A percentile compares a stretch with the other conserved stretches of the same genome.
These are phyloP conservation scores for Lunasporangiospora selenospora DNA, from an alignment of 192 early-diverging fungal genomes.

Conservation along the genomic window DNA sequence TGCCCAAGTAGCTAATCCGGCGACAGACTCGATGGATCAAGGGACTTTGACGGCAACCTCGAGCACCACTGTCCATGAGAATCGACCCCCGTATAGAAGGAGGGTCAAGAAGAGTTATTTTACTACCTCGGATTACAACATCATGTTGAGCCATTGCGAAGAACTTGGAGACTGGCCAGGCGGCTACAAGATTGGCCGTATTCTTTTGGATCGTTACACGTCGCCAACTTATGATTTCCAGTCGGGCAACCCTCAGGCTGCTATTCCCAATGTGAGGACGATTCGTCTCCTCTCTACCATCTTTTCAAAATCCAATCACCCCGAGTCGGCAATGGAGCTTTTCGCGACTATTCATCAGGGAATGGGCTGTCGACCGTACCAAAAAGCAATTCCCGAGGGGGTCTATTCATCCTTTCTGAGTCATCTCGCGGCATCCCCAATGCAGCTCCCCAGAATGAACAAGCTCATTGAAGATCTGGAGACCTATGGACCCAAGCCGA, in stretches of 20 bases:
- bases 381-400: constrained; percentile 17
- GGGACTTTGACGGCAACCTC: neutral
- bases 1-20: neutral
- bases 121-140: constrained; percentile 19
- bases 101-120: too few relatives aligned
- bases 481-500: constrained; percentile 16
- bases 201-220: constrained; percentile 13
- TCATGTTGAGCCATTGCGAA: constrained; percentile 11
- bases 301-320: neutral
- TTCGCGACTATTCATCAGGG: constrained; percentile 1
- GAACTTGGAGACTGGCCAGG: constrained; percentile 12
- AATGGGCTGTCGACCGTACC: constrained; percentile 11
- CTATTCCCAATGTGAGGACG: constrained; percentile 19
- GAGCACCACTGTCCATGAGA: neutral
- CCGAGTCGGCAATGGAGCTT: neutral
- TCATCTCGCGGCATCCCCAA: neutral
- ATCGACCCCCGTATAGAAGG: too few relatives aligned
- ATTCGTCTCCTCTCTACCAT: constrained; percentile 7
- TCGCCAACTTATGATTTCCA: constrained; percentile 16
- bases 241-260: neutral
- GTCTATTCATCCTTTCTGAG: constrained; percentile 8
- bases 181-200: constrained; percentile 7
- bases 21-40: neutral
- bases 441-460: constrained; percentile 2
- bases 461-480: constrained; percentile 1